Evolutionary conservation across 305 asterid species (phyloP).

Genomic region (Solanum hybrid): DNA sequence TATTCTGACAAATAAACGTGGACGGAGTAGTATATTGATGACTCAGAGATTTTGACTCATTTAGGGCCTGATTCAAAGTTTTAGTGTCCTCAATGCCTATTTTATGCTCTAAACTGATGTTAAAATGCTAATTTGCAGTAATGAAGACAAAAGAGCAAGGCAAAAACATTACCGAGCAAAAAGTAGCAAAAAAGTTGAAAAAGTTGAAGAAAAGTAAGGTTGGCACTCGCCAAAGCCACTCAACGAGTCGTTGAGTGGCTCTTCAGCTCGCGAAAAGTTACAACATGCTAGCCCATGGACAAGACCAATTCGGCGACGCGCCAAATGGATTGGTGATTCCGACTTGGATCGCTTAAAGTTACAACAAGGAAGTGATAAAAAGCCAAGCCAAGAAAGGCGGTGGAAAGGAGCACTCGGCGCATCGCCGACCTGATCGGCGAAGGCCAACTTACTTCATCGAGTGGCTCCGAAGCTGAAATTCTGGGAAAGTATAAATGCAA

Average conservation of each 20-base stretch:
- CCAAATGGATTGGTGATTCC: not conserved
- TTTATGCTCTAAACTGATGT: not conserved
- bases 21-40: not conserved
- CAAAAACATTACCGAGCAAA: not conserved
- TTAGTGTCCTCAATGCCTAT: not conserved
- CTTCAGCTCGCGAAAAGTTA: not conserved
- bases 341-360: not conserved
- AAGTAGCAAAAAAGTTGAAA: not conserved
- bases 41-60: too few species aligned
- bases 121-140: not conserved
- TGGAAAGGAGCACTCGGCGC: not conserved
- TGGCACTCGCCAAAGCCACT: not conserved
- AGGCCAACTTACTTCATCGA: too few species aligned
- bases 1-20: not conserved
- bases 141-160: not conserved
- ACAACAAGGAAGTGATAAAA: not conserved
- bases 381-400: not conserved
- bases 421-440: too few species aligned
- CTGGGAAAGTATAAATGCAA: too few species aligned
- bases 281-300: not conserved
- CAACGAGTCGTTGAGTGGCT: not conserved
- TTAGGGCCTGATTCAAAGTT: not conserved
- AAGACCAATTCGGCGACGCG: not conserved
- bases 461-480: not conserved
- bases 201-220: not conserved